Percentiles rank a stretch among this genome's conserved stretches.
These are phyloP conservation scores for Xylariaceae sp. DNA, from an alignment of 2,329 filamentous ascomycete genomes.

Conservation along the genomic window DNA sequence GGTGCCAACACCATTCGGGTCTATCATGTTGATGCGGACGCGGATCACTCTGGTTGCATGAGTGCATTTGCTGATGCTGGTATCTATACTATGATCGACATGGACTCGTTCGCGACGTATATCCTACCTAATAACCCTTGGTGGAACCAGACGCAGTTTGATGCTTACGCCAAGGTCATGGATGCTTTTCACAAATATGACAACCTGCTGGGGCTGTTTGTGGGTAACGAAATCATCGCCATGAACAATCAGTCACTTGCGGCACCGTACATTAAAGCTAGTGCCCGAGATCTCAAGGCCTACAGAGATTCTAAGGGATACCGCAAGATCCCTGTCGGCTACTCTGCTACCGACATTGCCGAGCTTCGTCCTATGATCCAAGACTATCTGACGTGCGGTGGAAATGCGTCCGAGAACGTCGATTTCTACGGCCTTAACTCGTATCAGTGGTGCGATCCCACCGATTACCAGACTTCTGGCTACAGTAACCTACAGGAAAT, in stretches of 20 bases:
- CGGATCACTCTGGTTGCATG: slow-evolving; percentile 81
- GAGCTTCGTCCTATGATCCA: slow-evolving; percentile 64
- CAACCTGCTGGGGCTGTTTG: slow-evolving; percentile 81
- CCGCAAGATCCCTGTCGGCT: slow-evolving; percentile 81
- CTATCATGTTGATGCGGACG: slow-evolving; percentile 78
- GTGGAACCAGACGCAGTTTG: slow-evolving; percentile 75
- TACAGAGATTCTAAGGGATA: slow-evolving; percentile 77
- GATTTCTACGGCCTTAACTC: slow-evolving; percentile 89
- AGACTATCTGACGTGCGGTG: slow-evolving; percentile 77
- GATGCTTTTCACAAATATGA: slow-evolving; percentile 77
- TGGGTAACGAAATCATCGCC: slow-evolving; percentile 87
- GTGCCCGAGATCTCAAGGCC: slow-evolving; percentile 78
- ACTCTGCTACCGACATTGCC: slow-evolving; percentile 84
- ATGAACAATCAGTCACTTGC: slow-evolving; percentile 59
- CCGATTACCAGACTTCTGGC: slow-evolving; percentile 63
- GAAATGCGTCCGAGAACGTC: slow-evolving; percentile 67
- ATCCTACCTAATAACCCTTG: slow-evolving; percentile 63
- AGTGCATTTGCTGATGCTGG: slow-evolving; percentile 74
- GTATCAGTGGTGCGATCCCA: slow-evolving; percentile 76
- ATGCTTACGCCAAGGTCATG: slow-evolving; percentile 70
- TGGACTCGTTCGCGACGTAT: slow-evolving; percentile 74
- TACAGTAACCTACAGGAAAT: slow-evolving; percentile 70
- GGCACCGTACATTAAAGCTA: slow-evolving; percentile 83
- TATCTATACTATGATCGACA: slow-evolving; percentile 83
- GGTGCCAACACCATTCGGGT: slow-evolving; percentile 85